Evolutionary conservation across 2,329 filamentous ascomycete genomes (phyloP).

Genomic region (Myriangium duriaei): DNA sequence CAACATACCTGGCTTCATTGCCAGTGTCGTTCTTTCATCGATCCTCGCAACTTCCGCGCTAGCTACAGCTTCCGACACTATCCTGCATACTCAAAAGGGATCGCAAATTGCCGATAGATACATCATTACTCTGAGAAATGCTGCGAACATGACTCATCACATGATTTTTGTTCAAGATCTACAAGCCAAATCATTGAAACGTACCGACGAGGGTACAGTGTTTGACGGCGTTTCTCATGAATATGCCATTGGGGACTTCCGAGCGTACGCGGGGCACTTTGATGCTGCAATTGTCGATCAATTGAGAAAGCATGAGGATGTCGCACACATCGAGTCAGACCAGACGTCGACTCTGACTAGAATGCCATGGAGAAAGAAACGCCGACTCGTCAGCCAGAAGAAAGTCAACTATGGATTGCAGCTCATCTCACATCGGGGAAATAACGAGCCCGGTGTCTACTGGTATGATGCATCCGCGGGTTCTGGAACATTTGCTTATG

Average conservation of each 20-base stretch:
- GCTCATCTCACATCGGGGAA: conserved; percentile 13
- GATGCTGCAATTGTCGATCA: conserved; percentile 10
- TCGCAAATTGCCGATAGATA: conserved; percentile 9
- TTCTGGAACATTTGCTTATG: conserved; percentile 28
- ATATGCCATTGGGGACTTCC: conserved; percentile 9
- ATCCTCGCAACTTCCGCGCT: too few species aligned
- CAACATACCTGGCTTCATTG: too few species aligned
- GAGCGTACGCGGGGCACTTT: conserved; percentile 10
- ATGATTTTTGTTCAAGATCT: conserved; percentile 10
- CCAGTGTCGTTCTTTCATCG: too few species aligned
- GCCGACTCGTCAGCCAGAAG: conserved; percentile 10
- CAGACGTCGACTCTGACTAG: conserved; percentile 6
- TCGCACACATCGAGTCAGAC: conserved; percentile 9
- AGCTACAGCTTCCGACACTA: too few species aligned
- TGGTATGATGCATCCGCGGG: conserved; percentile 11
- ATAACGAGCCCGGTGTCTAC: conserved; percentile 9
- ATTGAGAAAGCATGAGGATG: conserved; percentile 10
- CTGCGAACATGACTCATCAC: conserved; percentile 6
- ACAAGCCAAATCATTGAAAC: conserved; percentile 7
- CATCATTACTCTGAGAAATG: conserved; percentile 11
- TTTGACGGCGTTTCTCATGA: conserved; percentile 6
- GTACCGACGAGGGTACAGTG: conserved; percentile 6
- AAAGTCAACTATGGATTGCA: conserved; percentile 15
- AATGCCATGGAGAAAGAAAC: not conserved
- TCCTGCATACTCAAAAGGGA: too few species aligned